These are phyloP conservation scores for Dictyostelium firmibasis DNA, from an alignment of 78 protist species.

Conservation along the genomic window DNA sequence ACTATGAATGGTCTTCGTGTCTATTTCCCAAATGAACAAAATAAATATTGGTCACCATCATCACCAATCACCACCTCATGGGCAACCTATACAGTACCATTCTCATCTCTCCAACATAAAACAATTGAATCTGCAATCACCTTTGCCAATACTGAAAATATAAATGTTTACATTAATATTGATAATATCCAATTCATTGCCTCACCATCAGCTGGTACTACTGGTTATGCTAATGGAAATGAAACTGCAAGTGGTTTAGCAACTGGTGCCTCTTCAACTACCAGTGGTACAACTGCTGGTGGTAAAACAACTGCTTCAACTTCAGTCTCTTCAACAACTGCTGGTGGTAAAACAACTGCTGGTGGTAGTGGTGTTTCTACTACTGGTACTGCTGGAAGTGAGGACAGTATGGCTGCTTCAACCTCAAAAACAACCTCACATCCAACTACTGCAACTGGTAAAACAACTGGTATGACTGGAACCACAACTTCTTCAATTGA, in stretches of 20 bases:
- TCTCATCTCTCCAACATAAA: neutral
- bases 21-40: neutral
- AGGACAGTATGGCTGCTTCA: neutral
- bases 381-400: neutral
- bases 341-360: neutral
- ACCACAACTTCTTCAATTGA: neutral
- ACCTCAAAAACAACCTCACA: neutral
- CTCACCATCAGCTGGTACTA: neutral
- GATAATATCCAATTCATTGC: constrained; percentile 14
- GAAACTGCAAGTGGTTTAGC: neutral
- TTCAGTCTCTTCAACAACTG: neutral
- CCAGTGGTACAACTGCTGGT: neutral
- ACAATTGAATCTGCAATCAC: constrained; percentile 15
- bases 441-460: neutral
- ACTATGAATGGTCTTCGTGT: constrained; percentile 17
- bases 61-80: constrained; percentile 7
- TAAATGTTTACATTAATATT: neutral
- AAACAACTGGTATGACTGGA: neutral
- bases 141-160: constrained; percentile 7
- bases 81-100: constrained; percentile 6
- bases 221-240: neutral
- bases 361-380: neutral
- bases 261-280: neutral
- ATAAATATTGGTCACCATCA: constrained; percentile 25
- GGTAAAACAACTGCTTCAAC: neutral